Base-by-base conservation (phyloP, 2,329 filamentous ascomycete genomes). In the Pseudodiploospora longispora region DNA sequence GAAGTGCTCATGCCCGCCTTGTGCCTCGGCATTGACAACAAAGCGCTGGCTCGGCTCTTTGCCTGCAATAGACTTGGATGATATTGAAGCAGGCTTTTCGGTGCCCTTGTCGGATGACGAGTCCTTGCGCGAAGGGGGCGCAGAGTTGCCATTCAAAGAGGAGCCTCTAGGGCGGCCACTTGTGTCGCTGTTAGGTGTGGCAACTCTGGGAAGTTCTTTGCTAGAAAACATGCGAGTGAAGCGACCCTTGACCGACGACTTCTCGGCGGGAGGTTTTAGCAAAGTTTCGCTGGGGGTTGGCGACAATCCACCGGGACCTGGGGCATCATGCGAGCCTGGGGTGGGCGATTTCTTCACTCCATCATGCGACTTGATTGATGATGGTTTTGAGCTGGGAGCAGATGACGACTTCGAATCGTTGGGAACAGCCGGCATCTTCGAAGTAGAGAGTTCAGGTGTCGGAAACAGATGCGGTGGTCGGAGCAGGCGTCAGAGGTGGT, bases 1-100 rank as follows among this genome's bases (percentile, higher is more conserved):
- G 55, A 87, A 80, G 62, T 98, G 93, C 57, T 86, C 83, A 59
- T 98, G 93, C 32, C 81, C 77, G 51, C 87, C 86, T 50, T 83
- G 70, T 6, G 68, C 63, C 5, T 75, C 72, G 27, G 69, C 52
- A 44, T 72, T 69, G 36, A 68, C 41, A 29, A 74, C 65, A 58
- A 78, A 83, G 52, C 79, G 75, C 50, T 74, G 68, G 7, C 64
- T 60, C 27, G 59, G 50, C 37, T 71, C 67, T 42, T 65, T 61
- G 39, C 54, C 48, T 6, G 58, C 42, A 2, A 58, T 39, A 40
- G 62, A 61, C 33, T 57, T 54, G 8, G 61, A 49, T 34, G 63
- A 62, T 33, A 49, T 49, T 12, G 57, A 48, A 4, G 57, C 49
- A 7, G 55, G 38, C 44, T 50, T 53, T 7, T 55, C 54, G 36